phyloP scores from a whole-genome alignment of 768 basidiomycete genomes.

The Roridomyces roridus region DNA sequence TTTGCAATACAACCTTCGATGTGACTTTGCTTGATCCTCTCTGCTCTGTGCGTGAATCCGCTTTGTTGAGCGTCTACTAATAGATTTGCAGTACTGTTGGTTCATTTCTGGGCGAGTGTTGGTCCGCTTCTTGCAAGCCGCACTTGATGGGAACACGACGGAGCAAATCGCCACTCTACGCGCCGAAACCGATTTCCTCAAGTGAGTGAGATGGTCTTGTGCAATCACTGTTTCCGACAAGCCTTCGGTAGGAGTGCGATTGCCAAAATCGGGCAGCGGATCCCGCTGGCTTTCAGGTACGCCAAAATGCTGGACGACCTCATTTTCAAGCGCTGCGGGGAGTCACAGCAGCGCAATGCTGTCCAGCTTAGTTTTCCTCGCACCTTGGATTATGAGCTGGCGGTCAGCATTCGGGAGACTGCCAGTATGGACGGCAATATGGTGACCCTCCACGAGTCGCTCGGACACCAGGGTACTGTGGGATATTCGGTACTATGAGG shows the following conservation, averaged over 20 bases:
- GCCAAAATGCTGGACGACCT: slow-evolving; percentile 62
- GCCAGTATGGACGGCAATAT: not conserved
- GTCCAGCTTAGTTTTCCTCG: slow-evolving; percentile 15
- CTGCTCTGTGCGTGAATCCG: slow-evolving; percentile 57
- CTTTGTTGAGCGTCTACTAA: not conserved
- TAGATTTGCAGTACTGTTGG: slow-evolving; percentile 62
- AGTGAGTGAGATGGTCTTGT: slow-evolving; percentile 47
- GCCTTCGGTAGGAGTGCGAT: slow-evolving; percentile 55
- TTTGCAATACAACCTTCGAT: slow-evolving; percentile 76
- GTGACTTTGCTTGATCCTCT: slow-evolving; percentile 74
- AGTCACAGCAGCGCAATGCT: not conserved
- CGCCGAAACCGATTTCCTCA: slow-evolving; percentile 71
- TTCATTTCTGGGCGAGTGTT: slow-evolving; percentile 72
- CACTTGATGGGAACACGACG: slow-evolving; percentile 58
- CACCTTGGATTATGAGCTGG: slow-evolving; percentile 7
- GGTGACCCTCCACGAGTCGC: slow-evolving; percentile 10
- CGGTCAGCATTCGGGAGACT: not conserved
- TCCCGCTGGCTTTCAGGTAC: slow-evolving; percentile 70
- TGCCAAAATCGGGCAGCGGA: slow-evolving; percentile 65
- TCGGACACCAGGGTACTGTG: slow-evolving; percentile 14
- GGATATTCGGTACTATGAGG: not conserved
- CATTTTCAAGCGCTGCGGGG: slow-evolving; percentile 45
- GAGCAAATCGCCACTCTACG: slow-evolving; percentile 66
- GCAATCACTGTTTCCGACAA: not conserved
- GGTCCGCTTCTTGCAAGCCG: slow-evolving; percentile 68